These are phyloP conservation scores for Aegilops tauschii DNA, from an alignment of 176 grass and related monocot genomes.

Conservation along the genomic window DNA sequence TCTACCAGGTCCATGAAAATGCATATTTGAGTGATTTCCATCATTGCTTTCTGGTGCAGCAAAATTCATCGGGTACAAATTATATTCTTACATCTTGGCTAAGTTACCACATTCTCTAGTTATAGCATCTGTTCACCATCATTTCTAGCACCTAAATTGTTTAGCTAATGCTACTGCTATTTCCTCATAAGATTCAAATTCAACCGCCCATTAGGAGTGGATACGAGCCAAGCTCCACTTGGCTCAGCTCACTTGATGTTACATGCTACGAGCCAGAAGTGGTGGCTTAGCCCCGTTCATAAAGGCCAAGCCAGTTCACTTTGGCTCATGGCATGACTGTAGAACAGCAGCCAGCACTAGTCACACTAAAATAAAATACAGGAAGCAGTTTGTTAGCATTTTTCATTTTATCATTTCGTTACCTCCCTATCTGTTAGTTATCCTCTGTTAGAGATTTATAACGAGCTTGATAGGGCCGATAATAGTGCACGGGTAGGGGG, in stretches of 20 bases:
- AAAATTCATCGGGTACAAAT: slow-evolving; percentile 70
- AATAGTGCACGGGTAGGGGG: not conserved
- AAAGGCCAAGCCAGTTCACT: not conserved
- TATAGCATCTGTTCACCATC: not conserved
- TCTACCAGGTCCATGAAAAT: slow-evolving; percentile 92
- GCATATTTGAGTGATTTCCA: slow-evolving; percentile 87
- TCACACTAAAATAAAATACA: not conserved
- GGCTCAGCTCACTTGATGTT: not conserved
- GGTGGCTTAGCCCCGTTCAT: not conserved
- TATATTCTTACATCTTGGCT: not conserved
- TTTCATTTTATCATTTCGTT: not conserved
- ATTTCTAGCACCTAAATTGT: not conserved
- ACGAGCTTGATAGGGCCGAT: not conserved
- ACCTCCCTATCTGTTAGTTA: not conserved
- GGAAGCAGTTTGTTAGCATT: not conserved
- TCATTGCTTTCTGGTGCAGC: slow-evolving; percentile 71
- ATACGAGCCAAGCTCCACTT: not conserved
- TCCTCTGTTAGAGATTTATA: not conserved
- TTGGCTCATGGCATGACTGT: not conserved
- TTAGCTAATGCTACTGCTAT: not conserved
- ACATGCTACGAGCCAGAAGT: not conserved
- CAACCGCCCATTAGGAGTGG: not conserved
- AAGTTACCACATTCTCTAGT: not conserved
- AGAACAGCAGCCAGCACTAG: not conserved
- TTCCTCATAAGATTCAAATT: not conserved